A percentile compares a stretch with the other conserved stretches of the same genome.
Evolutionary conservation across 2,329 filamentous ascomycete species (phyloP).

Genomic region (Stagonosporopsis rhizophila): DNA sequence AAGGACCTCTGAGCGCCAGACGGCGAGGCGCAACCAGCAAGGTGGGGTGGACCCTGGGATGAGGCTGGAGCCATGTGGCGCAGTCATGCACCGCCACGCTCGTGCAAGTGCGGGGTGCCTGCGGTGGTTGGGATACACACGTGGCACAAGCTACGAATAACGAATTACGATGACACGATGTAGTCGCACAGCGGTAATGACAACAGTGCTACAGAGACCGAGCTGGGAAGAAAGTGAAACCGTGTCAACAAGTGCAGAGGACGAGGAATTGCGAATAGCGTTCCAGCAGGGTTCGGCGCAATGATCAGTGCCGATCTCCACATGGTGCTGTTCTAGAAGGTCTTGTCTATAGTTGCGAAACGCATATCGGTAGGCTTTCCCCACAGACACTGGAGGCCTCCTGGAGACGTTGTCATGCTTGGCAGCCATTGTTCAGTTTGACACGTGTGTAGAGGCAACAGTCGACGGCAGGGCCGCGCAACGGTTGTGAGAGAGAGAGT

Average conservation of each 20-base stretch:
- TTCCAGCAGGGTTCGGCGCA: conserved; percentile 9
- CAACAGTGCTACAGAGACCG: neutral
- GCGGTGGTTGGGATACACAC: neutral
- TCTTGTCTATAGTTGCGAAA: neutral
- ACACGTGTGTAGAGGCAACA: neutral
- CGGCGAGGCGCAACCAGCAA: neutral
- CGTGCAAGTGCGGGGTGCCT: conserved; percentile 1
- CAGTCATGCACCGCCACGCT: neutral
- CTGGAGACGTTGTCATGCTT: neutral
- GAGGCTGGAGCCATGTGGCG: neutral
- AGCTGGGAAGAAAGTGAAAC: neutral
- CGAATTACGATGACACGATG: conserved; percentile 10
- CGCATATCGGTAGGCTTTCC: conserved; percentile 1
- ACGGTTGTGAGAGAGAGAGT: neutral
- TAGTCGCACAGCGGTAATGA: neutral
- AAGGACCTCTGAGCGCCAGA: conserved; percentile 29
- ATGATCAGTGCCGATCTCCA: neutral
- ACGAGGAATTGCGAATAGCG: conserved; percentile 15
- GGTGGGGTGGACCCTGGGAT: neutral
- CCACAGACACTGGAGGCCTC: neutral
- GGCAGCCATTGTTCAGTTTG: neutral
- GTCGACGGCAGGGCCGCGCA: neutral
- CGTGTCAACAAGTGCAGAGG: neutral
- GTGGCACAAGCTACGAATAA: conserved; percentile 9
- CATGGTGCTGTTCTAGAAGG: neutral